Evolutionary conservation across 2,329 filamentous ascomycete genomes (phyloP), one percentile per base, ranked within the genome.

Genomic region (Trichoderma sp.): DNA sequence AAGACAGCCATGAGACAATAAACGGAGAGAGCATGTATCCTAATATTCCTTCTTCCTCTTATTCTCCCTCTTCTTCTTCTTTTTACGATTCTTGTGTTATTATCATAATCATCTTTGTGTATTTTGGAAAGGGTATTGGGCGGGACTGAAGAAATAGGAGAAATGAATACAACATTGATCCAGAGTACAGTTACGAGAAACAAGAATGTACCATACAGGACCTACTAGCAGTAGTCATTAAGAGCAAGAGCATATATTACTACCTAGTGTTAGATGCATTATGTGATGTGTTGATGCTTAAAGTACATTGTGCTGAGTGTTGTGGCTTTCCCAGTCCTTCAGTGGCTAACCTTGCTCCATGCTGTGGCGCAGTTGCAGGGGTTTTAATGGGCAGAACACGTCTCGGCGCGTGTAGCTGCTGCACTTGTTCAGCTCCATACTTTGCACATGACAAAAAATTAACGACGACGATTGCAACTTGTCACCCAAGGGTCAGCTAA

Each of bases 381-480:
- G 64, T 76, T 69, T 76, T 76, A 75, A 75, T 71, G 66, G 65
- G 72, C 59, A 66, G 38, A 75, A 76, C 75, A 76, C 71, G 80
- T 81, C 77, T 84, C 80, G 65, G 79, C 79, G 65, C 79, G 82
- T 69, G 4, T 38, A 33, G 60, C 27, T 21, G 50, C 21, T 60
- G 59, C 60, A 27, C 38, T 53, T 24, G 59, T 41, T 29, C 60
- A 63, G 33, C 29, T 35, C 31, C 60, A 63, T 50, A 21, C 69
- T 35, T 59, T 60, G 53, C 29, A 18, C 65, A 56, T 68, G 45
- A 29, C 45, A 16, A 24, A 59, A 64, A 63, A 50, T 35, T 35
- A 27, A 35, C 27, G 56, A 21, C 35, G 59, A 27, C 69, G 21
- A 63, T 64, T 50, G 41, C 59, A 38, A 56, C 31, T 16, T 33